Conservation (phyloP, 768 basidiomycete species). For the Serpula lacrymans region DNA sequence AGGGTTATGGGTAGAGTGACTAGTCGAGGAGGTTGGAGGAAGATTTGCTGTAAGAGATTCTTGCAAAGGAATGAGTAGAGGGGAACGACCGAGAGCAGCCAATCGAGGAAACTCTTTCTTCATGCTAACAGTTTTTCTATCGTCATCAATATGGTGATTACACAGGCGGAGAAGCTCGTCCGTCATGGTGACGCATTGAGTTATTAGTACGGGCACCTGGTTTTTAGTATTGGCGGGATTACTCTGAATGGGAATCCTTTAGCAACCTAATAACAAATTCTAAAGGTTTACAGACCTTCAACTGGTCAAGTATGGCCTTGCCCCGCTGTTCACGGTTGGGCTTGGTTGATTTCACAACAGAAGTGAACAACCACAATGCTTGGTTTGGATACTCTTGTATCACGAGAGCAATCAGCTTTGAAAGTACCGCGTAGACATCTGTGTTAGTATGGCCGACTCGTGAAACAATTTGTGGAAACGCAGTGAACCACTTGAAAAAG, state of each 20-base stretch:
- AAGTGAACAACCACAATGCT: conserved; percentile 88
- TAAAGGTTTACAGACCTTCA: conserved; percentile 43
- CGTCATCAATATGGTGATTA: conserved; percentile 46
- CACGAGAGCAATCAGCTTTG: conserved; percentile 65
- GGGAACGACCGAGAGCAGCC: conserved; percentile 52
- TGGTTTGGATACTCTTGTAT: conserved; percentile 86
- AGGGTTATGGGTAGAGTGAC: conserved; percentile 66
- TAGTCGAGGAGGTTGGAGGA: conserved; percentile 62
- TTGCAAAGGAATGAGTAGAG: conserved; percentile 86
- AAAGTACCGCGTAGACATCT: conserved; percentile 57
- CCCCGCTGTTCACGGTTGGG: conserved; percentile 58
- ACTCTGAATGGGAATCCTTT: conserved; percentile 29
- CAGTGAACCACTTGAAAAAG: conserved; percentile 79
- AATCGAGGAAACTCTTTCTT: conserved; percentile 53
- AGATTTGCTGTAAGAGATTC: conserved; percentile 86
- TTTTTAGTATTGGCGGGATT: conserved; percentile 40
- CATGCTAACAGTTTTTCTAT: conserved; percentile 36
- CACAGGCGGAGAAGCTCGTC: conserved; percentile 68
- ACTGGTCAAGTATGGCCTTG: conserved; percentile 48
- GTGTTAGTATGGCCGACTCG: conserved; percentile 76
- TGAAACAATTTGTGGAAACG: conserved; percentile 96
- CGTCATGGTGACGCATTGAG: conserved; percentile 58
- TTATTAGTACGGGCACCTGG: conserved; percentile 48
- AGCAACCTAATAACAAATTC: neutral
- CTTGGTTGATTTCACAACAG: conserved; percentile 84